Conservation (phyloP, 2,329 filamentous ascomycete genomes). For the Trichoderma breve region DNA sequence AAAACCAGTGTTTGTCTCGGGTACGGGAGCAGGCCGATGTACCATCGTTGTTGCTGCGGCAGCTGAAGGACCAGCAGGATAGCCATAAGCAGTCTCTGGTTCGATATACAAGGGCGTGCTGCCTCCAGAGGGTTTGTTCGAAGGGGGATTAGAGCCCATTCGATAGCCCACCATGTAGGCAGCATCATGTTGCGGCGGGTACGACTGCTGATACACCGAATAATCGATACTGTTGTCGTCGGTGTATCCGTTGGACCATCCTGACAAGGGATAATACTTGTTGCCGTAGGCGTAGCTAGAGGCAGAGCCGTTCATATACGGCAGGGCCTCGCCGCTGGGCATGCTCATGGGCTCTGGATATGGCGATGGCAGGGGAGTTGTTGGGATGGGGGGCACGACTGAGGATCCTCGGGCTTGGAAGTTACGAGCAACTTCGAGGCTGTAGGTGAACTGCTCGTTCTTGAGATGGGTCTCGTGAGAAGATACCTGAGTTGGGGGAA, state of each 20-base stretch:
- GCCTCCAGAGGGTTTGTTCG: conserved; percentile 21
- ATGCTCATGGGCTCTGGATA: conserved; percentile 26
- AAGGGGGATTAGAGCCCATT: conserved; percentile 22
- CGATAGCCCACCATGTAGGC: conserved; percentile 31
- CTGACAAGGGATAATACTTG: conserved; percentile 27
- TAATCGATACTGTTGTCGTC: conserved; percentile 30
- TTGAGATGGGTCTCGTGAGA: conserved; percentile 34
- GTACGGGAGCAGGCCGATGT: conserved; percentile 21
- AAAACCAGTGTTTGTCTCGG: conserved; percentile 21
- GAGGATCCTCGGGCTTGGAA: conserved; percentile 30
- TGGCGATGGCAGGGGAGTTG: conserved; percentile 11
- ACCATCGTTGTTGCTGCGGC: conserved; percentile 16
- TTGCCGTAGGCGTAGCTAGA: conserved; percentile 30
- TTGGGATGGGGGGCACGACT: conserved; percentile 11
- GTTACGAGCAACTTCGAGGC: conserved; percentile 33
- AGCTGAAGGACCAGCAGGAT: conserved; percentile 22
- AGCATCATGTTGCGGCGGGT: conserved; percentile 24
- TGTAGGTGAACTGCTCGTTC: conserved; percentile 30
- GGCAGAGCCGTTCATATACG: conserved; percentile 25
- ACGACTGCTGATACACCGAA: conserved; percentile 26
- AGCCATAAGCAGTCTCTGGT: conserved; percentile 30
- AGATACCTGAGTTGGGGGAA: conserved; percentile 29
- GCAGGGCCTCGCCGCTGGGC: conserved; percentile 22
- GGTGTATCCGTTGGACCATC: conserved; percentile 28
- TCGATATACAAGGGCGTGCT: conserved; percentile 28